A percentile compares a stretch with the other conserved stretches of the same genome.
phyloP scores from a whole-genome alignment of 163 green algal species.

The Trebouxia gelatinosa region DNA sequence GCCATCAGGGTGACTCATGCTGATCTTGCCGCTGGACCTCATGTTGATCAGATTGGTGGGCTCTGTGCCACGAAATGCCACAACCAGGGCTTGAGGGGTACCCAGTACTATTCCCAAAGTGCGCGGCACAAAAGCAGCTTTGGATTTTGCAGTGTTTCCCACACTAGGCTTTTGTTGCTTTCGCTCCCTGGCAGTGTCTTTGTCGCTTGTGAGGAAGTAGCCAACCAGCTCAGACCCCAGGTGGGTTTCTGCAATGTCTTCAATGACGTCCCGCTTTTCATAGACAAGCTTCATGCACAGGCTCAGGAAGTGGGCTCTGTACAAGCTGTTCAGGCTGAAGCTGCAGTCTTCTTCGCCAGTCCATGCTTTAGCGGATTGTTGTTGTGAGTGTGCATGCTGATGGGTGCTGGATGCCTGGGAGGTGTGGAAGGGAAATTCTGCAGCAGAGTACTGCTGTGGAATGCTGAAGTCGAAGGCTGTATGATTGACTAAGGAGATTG shows the following conservation, averaged over 20 bases:
- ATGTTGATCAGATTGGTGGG: conserved; percentile 47
- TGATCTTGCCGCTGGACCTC: conserved; percentile 38
- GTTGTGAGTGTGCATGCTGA: neutral
- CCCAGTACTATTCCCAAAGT: conserved; percentile 11
- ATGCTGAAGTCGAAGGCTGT: conserved; percentile 30
- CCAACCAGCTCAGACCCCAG: neutral
- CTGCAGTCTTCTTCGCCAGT: neutral
- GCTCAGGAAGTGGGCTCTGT: conserved; percentile 31
- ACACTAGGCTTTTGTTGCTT: too few relatives aligned
- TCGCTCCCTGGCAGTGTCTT: too few relatives aligned
- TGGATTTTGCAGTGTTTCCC: neutral
- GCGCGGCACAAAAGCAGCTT: conserved; percentile 27
- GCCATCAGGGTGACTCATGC: conserved; percentile 30
- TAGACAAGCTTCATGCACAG: conserved; percentile 43
- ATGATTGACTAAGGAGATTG: conserved; percentile 38
- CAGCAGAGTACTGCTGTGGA: conserved; percentile 16
- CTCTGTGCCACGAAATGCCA: conserved; percentile 35
- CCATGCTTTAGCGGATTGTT: neutral
- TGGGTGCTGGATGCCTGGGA: neutral
- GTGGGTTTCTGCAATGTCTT: conserved; percentile 11
- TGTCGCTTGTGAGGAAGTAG: conserved; percentile 16
- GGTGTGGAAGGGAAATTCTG: conserved; percentile 1
- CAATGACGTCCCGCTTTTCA: conserved; percentile 30
- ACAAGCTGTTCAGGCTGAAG: conserved; percentile 1
- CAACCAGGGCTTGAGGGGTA: conserved; percentile 1